Percentiles rank a stretch among this genome's conserved stretches.
Conservation (phyloP, 345 rosid species). For the Aethionema arabicum region DNA sequence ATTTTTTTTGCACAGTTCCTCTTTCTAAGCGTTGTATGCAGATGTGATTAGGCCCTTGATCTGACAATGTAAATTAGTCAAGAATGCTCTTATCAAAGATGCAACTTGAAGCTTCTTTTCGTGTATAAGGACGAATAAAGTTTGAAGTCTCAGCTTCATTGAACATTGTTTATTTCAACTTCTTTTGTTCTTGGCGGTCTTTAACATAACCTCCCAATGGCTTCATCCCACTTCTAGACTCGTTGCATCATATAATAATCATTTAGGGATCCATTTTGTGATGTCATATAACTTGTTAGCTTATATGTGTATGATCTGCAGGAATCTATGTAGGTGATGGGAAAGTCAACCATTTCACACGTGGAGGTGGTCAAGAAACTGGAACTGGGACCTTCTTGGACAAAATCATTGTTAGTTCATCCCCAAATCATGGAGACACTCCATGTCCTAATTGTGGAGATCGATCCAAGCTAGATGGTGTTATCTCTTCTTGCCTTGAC, state of each 20-base stretch:
- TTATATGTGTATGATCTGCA: constrained; percentile 24
- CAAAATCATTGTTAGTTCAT: constrained; percentile 56
- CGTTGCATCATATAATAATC: not conserved
- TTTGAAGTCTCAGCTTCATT: constrained; percentile 4
- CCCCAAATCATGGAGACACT: constrained; percentile 38
- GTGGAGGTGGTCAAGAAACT: constrained; percentile 73
- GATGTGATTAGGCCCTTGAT: constrained; percentile 1
- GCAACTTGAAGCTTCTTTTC: not conserved
- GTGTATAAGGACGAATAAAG: not conserved
- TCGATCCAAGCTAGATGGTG: constrained; percentile 52
- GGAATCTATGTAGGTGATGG: constrained; percentile 77
- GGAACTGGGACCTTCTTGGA: constrained; percentile 75
- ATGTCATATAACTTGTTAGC: not conserved
- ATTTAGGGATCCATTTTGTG: not conserved
- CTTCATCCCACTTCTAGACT: not conserved
- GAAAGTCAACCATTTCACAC: constrained; percentile 81
- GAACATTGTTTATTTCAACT: not conserved
- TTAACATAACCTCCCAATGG: not conserved
- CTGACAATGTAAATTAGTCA: constrained; percentile 12
- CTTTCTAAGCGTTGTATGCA: not conserved
- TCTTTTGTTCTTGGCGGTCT: not conserved
- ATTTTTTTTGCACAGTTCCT: no score
- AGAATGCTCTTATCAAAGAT: constrained; percentile 1
- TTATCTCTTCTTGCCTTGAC: constrained; percentile 64
- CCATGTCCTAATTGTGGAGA: constrained; percentile 70